Evolutionary conservation across 805 yeast genomes (phyloP), one percentile per base, ranked within the genome.

Genomic region (Saccharomycopsis sp.): DNA sequence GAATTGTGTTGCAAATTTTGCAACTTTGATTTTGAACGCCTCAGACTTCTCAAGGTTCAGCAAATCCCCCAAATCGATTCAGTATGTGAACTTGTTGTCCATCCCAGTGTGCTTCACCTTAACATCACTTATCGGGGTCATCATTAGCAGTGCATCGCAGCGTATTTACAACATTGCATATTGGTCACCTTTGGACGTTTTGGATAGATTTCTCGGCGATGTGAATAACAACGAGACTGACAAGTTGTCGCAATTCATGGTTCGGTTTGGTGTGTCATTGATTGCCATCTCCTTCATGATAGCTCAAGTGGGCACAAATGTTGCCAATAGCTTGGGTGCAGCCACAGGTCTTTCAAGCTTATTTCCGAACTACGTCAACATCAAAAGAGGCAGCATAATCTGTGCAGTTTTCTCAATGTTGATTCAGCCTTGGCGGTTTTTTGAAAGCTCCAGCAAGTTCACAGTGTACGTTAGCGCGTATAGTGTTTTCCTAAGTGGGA

Each of bases 1-100:
- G 86, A 77, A 75, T 58, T 69, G 85, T 32, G 63, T 84, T 46
- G 80, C 88, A 20, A 83, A 83, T 63, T 84, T 86, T 55, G 92
- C 94, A 4, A 81, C 95, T n/a, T 69, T 84, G 52, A 78, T 83
- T 52, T 71, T 79, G 41, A 84, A 84, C 61, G 83, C 88, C 7
- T 89, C 94, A 0, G 94, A 84, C 65, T 83, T 82, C 56, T 66
- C 88, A 16, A 72, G 94, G 55, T 79, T 84, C 59, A 76, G 92
- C 3, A 67, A 64, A 38, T 69, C 71, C n/a, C 62, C 65, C 20
- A 56, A 46, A 16, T 55, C 71, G 12, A 64, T 75, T 4, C 52
- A 62, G 19, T 66, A 65, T 62, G 66, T 79, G 5, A 81, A 75
- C 56, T 52, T 67, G 30, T 52, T 77, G 19, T 65, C 86, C 3